phyloP scores from a whole-genome alignment of 2,329 filamentous ascomycete species.

The Fusarium odoratissimum region DNA sequence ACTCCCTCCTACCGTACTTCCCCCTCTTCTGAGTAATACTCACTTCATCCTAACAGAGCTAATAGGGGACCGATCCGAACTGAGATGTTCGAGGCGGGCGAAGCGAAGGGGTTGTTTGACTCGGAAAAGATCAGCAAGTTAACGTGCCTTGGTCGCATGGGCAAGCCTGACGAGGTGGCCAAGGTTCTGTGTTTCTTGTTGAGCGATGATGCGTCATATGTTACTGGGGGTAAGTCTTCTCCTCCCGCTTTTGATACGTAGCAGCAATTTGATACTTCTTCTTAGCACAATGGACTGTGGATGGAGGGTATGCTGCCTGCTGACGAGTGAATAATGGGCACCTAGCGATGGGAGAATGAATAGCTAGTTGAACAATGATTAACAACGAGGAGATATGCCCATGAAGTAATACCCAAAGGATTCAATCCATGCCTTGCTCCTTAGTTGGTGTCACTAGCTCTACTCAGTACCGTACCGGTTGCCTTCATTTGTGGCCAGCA shows the following conservation, averaged over 20 bases:
- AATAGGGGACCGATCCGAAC: neutral
- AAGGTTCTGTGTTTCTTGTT: neutral
- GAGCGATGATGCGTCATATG: neutral
- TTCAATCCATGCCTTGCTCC: no score
- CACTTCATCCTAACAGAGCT: rapidly evolving
- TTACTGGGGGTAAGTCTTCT: neutral
- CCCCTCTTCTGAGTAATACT: neutral
- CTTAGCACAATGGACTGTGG: neutral
- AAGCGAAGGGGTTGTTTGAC: neutral
- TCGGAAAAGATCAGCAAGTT: neutral
- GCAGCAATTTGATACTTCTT: neutral
- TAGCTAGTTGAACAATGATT: no score
- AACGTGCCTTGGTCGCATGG: neutral
- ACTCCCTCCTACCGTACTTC: neutral
- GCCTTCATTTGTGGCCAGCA: no score
- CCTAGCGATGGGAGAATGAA: no score
- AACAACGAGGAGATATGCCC: no score
- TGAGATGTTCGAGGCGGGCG: neutral
- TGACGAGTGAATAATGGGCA: neutral
- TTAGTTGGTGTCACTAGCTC: no score
- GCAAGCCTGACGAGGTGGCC: neutral
- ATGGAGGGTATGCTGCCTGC: neutral
- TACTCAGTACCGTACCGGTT: no score
- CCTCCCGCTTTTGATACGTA: rapidly evolving
- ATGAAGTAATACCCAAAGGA: no score